These are phyloP conservation scores for Coemansia sp. DNA, from an alignment of 192 early-diverging fungal genomes.

Conservation along the genomic window DNA sequence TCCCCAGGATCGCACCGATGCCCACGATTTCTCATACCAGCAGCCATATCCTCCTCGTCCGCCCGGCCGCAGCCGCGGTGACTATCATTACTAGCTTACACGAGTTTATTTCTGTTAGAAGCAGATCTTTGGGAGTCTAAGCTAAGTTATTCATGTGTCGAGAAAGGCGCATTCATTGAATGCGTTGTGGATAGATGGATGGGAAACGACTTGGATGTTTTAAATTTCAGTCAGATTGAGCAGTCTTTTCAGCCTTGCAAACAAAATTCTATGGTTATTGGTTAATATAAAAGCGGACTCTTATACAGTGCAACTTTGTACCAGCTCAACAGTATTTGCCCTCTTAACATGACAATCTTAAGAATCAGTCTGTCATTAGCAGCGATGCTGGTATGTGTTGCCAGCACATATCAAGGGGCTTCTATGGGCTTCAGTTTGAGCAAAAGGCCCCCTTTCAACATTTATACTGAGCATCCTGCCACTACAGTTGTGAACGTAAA, in stretches of 20 bases:
- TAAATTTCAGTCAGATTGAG: no score
- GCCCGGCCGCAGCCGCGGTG: constrained; percentile 1
- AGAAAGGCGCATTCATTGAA: neutral
- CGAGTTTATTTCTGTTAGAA: neutral
- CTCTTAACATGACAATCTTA: neutral
- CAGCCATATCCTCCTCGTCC: neutral
- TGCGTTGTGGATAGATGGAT: neutral
- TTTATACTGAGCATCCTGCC: neutral
- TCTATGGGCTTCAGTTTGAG: neutral
- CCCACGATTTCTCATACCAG: neutral
- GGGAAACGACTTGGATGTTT: no score
- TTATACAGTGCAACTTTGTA: no score
- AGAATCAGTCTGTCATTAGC: neutral
- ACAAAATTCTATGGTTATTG: no score
- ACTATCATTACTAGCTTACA: neutral
- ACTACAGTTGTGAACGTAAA: neutral
- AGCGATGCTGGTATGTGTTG: neutral
- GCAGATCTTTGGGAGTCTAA: no score
- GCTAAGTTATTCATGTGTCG: no score
- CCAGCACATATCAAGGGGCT: neutral
- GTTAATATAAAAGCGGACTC: no score
- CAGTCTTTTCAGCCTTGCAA: no score
- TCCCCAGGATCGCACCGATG: neutral
- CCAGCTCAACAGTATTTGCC: no score
- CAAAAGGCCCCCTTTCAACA: neutral